A percentile compares a stretch with the other conserved stretches of the same genome.
Evolutionary conservation across 2,329 filamentous ascomycete genomes (phyloP).

Genomic region (Neopestalotiopsis sp.): DNA sequence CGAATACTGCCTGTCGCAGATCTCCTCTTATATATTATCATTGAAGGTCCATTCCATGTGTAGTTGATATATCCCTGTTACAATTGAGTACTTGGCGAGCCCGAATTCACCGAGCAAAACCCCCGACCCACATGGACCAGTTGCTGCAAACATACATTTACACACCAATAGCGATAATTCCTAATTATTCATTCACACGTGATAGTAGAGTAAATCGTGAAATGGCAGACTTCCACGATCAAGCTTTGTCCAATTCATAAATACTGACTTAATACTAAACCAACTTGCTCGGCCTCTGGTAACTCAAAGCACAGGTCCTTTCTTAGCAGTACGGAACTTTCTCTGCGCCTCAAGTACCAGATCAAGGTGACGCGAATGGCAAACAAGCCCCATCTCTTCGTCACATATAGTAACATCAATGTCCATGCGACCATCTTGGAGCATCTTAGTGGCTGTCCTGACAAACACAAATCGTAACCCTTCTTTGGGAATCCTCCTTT

Average conservation of each 20-base stretch:
- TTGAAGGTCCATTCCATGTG: too few relatives aligned
- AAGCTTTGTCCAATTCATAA: background rate
- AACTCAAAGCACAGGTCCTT: background rate
- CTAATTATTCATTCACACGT: background rate
- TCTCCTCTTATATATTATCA: too few relatives aligned
- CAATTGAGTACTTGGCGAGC: too few relatives aligned
- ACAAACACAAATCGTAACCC: constrained; percentile 31
- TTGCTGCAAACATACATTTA: too few relatives aligned
- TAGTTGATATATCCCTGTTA: too few relatives aligned
- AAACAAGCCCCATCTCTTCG: constrained; percentile 25
- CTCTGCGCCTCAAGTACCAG: constrained; percentile 23
- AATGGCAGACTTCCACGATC: background rate
- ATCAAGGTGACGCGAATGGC: constrained; percentile 21
- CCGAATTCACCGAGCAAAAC: too few relatives aligned
- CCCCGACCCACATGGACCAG: too few relatives aligned
- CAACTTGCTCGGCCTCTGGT: background rate
- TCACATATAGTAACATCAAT: constrained; percentile 25
- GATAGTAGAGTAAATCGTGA: background rate
- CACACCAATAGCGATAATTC: too few relatives aligned
- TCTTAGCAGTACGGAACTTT: constrained; percentile 19
- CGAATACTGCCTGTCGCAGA: too few relatives aligned
- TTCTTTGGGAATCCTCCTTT: constrained; percentile 27
- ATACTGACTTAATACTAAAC: background rate
- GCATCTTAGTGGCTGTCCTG: constrained; percentile 26
- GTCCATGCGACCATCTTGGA: constrained; percentile 28